A percentile compares a stretch with the other conserved stretches of the same genome.
These are phyloP conservation scores for Ceratocystis ficicola DNA, from an alignment of 2,329 filamentous ascomycete species.

Conservation along the genomic window DNA sequence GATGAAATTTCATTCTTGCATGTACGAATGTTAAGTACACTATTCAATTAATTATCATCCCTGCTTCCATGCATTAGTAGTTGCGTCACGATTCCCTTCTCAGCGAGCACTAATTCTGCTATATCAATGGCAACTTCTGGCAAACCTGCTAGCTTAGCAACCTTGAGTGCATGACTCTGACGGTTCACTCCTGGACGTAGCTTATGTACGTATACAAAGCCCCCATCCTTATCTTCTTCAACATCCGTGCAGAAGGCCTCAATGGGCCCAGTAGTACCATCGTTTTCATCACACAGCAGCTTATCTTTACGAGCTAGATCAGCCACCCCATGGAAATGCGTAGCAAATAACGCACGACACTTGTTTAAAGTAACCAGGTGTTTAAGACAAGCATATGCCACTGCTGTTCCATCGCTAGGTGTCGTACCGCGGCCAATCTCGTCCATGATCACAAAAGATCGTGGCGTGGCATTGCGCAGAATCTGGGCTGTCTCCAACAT, in stretches of 20 bases:
- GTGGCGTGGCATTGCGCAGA: slow-evolving; percentile 66
- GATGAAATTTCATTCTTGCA: not conserved
- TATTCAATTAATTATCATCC: not conserved
- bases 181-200: slow-evolving; percentile 72
- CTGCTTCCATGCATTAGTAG: not conserved
- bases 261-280: slow-evolving; percentile 31
- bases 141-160: slow-evolving; percentile 75
- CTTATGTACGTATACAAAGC: slow-evolving; percentile 78
- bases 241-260: slow-evolving; percentile 84
- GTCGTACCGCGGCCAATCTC: slow-evolving; percentile 93
- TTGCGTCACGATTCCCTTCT: not conserved
- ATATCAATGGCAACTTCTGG: slow-evolving; percentile 59
- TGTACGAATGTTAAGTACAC: not conserved
- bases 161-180: slow-evolving; percentile 83
- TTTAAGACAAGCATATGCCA: slow-evolving; percentile 77
- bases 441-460: slow-evolving; percentile 95
- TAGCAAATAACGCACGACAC: slow-evolving; percentile 79
- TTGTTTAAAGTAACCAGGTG: slow-evolving; percentile 68
- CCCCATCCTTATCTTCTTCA: slow-evolving; percentile 54
- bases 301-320: slow-evolving; percentile 44
- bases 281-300: not conserved
- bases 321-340: slow-evolving; percentile 78
- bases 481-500: slow-evolving; percentile 96
- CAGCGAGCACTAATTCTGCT: slow-evolving; percentile 46
- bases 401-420: slow-evolving; percentile 78